Conservation (phyloP, 345 rosid species). For the Salix suchowensis region DNA sequence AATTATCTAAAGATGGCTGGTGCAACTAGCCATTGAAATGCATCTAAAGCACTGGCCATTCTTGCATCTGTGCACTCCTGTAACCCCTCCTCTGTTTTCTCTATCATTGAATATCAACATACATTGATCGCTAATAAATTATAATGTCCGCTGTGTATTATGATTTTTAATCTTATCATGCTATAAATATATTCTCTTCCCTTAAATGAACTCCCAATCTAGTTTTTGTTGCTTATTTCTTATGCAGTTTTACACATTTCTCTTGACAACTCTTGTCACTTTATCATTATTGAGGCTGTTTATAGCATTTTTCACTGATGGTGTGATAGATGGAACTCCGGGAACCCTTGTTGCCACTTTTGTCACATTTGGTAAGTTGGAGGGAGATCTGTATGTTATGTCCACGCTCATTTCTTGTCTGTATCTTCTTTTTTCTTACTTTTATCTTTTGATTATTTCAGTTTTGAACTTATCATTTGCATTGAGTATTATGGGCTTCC, state of each 20-base stretch:
- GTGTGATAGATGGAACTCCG: conserved; percentile 22
- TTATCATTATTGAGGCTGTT: conserved; percentile 18
- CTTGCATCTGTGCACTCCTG: background rate
- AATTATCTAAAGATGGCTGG: background rate
- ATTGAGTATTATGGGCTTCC: conserved; percentile 31
- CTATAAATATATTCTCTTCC: background rate
- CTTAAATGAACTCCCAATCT: background rate
- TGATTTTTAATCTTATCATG: background rate
- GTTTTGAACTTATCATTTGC: conserved; percentile 31
- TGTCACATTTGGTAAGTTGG: conserved; percentile 24
- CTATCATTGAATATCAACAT: background rate
- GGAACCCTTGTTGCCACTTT: conserved; percentile 24
- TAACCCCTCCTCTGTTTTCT: background rate
- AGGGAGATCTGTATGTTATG: background rate
- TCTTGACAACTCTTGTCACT: conserved; percentile 30
- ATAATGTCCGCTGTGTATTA: background rate
- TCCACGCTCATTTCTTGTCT: background rate
- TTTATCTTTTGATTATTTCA: conserved; percentile 7
- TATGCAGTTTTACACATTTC: conserved; percentile 30
- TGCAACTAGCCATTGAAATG: background rate
- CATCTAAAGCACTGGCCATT: background rate
- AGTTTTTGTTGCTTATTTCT: background rate
- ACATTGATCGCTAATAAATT: background rate
- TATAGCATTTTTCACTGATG: conserved; percentile 20
- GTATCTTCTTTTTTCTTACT: background rate